phyloP scores from a whole-genome alignment of 2,329 filamentous ascomycete genomes.

The Penicillium sp. region DNA sequence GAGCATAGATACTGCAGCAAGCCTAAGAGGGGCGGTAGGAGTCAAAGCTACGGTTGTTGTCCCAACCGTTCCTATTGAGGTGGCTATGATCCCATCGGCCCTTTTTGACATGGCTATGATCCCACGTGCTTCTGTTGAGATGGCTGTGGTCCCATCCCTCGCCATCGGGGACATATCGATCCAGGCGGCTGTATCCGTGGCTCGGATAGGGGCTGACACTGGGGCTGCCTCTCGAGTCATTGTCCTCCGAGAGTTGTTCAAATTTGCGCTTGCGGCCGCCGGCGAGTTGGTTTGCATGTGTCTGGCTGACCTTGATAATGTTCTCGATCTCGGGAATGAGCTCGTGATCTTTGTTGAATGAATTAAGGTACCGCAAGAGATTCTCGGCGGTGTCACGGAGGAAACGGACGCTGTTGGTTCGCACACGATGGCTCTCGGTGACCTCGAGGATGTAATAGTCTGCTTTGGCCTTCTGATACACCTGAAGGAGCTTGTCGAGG shows the following conservation, averaged over 20 bases:
- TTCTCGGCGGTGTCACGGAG: slow-evolving; percentile 48
- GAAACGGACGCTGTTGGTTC: slow-evolving; percentile 37
- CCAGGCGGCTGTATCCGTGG: neutral
- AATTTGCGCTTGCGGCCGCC: slow-evolving; percentile 43
- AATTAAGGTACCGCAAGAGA: slow-evolving; percentile 35
- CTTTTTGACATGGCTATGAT: neutral
- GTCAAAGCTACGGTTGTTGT: slow-evolving; percentile 19
- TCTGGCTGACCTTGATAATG: slow-evolving; percentile 35
- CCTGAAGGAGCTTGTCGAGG: slow-evolving; percentile 25
- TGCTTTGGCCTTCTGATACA: slow-evolving; percentile 38
- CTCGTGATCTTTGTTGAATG: slow-evolving; percentile 26
- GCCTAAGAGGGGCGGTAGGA: slow-evolving; percentile 26
- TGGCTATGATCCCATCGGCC: neutral
- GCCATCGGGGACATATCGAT: slow-evolving; percentile 1
- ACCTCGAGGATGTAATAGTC: slow-evolving; percentile 33
- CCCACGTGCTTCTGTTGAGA: neutral
- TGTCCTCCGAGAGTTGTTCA: slow-evolving; percentile 20
- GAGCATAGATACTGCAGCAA: neutral
- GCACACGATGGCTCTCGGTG: slow-evolving; percentile 24
- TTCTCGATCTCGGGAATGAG: slow-evolving; percentile 36
- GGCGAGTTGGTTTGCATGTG: slow-evolving; percentile 36
- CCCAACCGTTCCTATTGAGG: neutral
- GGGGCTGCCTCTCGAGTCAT: neutral
- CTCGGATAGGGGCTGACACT: neutral
- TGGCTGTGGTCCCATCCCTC: slow-evolving; percentile 8